Conservation (phyloP, 345 rosid genomes). For the Hevea brasiliensis region DNA sequence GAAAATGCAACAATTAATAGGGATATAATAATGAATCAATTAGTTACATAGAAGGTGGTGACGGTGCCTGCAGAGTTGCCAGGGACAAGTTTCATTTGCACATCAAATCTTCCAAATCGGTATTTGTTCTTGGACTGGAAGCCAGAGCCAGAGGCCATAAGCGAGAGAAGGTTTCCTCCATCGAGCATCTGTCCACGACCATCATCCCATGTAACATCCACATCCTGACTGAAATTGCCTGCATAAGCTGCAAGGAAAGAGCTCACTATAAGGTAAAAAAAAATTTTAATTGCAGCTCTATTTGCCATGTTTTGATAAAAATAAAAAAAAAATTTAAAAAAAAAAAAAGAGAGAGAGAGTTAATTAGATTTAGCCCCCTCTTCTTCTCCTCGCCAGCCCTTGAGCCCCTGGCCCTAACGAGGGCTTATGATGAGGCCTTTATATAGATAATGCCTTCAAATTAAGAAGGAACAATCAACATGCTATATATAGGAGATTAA, state of each 20-base stretch:
- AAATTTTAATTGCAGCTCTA: neutral
- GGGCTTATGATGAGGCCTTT: neutral
- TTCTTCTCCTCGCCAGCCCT: neutral
- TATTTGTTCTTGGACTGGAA: constrained; percentile 6
- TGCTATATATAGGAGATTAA: neutral
- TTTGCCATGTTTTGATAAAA: neutral
- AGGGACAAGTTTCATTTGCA: constrained; percentile 17
- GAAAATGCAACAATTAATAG: no score
- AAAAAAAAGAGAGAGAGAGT: no score
- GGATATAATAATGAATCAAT: no score
- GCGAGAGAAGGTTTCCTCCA: constrained; percentile 6
- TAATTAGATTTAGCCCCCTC: no score
- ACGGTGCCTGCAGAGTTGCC: constrained; percentile 21
- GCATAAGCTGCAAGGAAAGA: neutral
- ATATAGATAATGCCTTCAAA: neutral
- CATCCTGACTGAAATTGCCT: neutral
- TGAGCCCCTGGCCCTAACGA: neutral
- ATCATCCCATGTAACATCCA: constrained; percentile 10
- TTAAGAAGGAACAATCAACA: no score
- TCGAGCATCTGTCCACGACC: constrained; percentile 11
- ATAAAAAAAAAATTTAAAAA: no score
- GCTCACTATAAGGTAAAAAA: neutral
- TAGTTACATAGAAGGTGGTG: constrained; percentile 19
- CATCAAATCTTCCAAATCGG: constrained; percentile 7
- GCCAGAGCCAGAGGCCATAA: constrained; percentile 8